Evolutionary conservation across 495 filamentous ascomycete species (phyloP), one percentile per base, ranked within the genome.

Genomic region (Neurospora intermedia): DNA sequence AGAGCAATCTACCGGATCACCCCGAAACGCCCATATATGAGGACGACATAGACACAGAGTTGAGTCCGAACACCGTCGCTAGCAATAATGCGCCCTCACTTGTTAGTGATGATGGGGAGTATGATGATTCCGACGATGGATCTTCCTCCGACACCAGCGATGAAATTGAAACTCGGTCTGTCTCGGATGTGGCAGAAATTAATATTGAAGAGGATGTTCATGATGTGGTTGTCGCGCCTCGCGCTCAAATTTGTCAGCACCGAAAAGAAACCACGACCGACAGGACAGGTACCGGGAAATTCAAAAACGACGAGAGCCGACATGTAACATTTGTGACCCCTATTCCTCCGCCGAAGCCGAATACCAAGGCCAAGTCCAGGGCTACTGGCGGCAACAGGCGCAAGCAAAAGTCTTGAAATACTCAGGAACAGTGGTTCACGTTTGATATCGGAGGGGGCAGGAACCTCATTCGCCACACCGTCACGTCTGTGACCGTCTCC

Each of bases 51-150:
- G 87, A 89, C 69, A 84, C 83, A 39, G 91, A 93, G 70, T 83
- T 96, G 43, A 95, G 92, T 76, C 94, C 94, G 9, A 88, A 93
- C 74, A 93, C 93, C 7, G 83, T 91, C 41, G 88, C 92, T 43
- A 92, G 92, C 76, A 94, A 95, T 79, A 87, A 87, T 70, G 91
- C 92, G 13, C 94, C 94, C 15, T 95, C 93, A 54, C 84, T 97
- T 71, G 92, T 97, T 75, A 94, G 92, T 82, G 94, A 97, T 80
- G 91, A 94, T 78, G 91, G 89, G 71, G 90, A 92, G 76, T 92
- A 94, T 76, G 90, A 89, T 73, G 88, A 90, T 70, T 85, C 83
- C 3, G 82, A 83, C 69, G 84, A 82, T 42, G 82, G 81, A 18
- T 85, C 84, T 3, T 81, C 83, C 11, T 85, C 83, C 8, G 85